Percentiles rank a stretch among this genome's conserved stretches.
Conservation (phyloP, 2,329 filamentous ascomycete genomes). For the Xylogone sp. region DNA sequence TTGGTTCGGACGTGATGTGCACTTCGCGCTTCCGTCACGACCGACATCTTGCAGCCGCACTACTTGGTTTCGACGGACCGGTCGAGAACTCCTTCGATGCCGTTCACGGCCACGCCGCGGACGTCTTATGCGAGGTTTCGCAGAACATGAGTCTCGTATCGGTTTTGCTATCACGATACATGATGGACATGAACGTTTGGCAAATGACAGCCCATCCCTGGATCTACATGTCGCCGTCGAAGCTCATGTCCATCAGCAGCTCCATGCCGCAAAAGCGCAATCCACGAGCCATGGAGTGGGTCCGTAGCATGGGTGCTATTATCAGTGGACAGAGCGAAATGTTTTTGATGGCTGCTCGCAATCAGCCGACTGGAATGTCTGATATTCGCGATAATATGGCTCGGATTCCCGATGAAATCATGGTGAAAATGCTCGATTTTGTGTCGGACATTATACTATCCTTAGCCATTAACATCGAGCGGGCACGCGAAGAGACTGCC, state of each 20-base stretch:
- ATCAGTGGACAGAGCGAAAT: not conserved
- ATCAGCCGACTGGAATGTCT: conserved; percentile 2
- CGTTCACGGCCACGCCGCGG: conserved; percentile 1
- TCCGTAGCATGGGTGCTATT: not conserved
- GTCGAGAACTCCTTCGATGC: conserved; percentile 6
- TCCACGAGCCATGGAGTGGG: conserved; percentile 1
- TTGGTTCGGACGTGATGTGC: conserved; percentile 4
- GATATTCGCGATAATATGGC: not conserved
- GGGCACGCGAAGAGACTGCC: conserved; percentile 3
- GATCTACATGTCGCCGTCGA: not conserved
- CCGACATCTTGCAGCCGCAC: conserved; percentile 1
- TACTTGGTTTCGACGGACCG: conserved; percentile 2
- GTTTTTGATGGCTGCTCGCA: not conserved
- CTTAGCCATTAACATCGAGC: conserved; percentile 1
- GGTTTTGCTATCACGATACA: not conserved
- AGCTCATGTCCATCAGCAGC: not conserved
- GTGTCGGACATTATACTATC: not conserved
- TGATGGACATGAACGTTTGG: not conserved
- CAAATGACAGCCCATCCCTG: not conserved
- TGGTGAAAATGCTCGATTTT: conserved; percentile 2
- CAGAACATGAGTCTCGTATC: not conserved
- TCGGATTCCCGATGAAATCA: not conserved
- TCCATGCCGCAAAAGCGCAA: conserved; percentile 7
- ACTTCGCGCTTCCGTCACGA: conserved; percentile 2
- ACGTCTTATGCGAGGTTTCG: not conserved